Evolutionary conservation across 2,329 filamentous ascomycete genomes (phyloP).

Genomic region (Ceratocystis lukuohia): DNA sequence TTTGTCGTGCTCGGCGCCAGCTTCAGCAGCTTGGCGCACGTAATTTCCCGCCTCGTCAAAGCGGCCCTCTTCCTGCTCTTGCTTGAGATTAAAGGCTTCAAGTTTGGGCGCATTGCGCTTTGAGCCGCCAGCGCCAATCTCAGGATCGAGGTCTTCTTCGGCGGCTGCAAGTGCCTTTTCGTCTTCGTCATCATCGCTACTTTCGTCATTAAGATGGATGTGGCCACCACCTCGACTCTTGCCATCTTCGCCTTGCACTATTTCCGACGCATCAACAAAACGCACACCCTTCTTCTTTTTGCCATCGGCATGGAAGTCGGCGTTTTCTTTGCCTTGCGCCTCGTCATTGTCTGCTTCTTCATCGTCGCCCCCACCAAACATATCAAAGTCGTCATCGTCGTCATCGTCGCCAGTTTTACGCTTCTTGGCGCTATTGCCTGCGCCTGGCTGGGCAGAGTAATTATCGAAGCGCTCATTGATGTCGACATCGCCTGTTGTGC

Average conservation of each 20-base stretch:
- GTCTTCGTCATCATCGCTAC: conserved; percentile 49
- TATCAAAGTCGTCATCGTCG: conserved; percentile 52
- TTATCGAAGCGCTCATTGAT: conserved; percentile 35
- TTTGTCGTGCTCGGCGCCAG: conserved; percentile 76
- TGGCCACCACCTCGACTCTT: conserved; percentile 61
- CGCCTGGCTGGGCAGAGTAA: conserved; percentile 34
- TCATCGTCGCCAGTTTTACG: conserved; percentile 25
- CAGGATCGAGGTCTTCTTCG: conserved; percentile 69
- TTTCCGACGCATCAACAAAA: conserved; percentile 47
- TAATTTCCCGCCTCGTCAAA: conserved; percentile 90
- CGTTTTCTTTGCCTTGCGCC: conserved; percentile 21
- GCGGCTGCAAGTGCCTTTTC: conserved; percentile 57
- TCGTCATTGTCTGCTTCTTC: conserved; percentile 31
- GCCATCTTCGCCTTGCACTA: conserved; percentile 61
- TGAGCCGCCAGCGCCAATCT: conserved; percentile 77
- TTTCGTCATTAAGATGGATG: conserved; percentile 46
- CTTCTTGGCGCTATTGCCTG: conserved; percentile 24
- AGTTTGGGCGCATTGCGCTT: conserved; percentile 89
- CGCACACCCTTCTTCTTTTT: conserved; percentile 51
- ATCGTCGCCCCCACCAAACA: conserved; percentile 62
- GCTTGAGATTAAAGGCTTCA: conserved; percentile 88
- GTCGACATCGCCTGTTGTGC: conserved; percentile 27
- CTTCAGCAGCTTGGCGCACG: conserved; percentile 75
- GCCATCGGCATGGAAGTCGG: conserved; percentile 28
- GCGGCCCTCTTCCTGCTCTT: conserved; percentile 79